phyloP scores from a whole-genome alignment of 2,329 filamentous ascomycete species.

The Cladobotryum protrusum region DNA sequence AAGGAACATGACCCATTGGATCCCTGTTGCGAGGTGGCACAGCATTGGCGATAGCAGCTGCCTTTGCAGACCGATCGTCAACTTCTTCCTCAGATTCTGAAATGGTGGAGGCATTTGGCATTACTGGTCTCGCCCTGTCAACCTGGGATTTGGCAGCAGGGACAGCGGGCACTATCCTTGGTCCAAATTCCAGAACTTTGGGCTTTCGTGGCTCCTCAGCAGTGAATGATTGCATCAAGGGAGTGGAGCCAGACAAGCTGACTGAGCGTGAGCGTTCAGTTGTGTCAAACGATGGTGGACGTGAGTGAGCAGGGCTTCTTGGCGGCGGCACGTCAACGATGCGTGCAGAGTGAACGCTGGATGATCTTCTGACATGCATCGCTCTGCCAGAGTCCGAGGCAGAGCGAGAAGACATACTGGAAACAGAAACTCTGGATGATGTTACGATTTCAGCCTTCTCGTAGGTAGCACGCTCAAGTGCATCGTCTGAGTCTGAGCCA shows the following conservation, averaged over 20 bases:
- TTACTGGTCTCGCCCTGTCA: constrained; percentile 24
- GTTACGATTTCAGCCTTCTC: constrained; percentile 55
- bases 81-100: constrained; percentile 39
- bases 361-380: constrained; percentile 31
- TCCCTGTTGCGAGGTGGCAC: constrained; percentile 3
- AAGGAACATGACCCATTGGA: constrained; percentile 4
- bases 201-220: constrained; percentile 34
- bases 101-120: constrained; percentile 29
- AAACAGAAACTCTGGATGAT: constrained; percentile 50
- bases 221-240: constrained; percentile 28
- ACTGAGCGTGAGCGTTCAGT: constrained; percentile 36
- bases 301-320: constrained; percentile 45
- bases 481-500: constrained; percentile 28
- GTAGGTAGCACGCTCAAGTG: constrained; percentile 41
- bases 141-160: constrained; percentile 26
- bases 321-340: constrained; percentile 50
- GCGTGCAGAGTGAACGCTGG: constrained; percentile 51
- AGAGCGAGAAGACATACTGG: constrained; percentile 44
- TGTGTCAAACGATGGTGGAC: constrained; percentile 41
- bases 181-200: constrained; percentile 18
- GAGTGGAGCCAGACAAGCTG: constrained; percentile 36
- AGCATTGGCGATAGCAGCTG: background rate
- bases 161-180: constrained; percentile 16
- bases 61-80: background rate
- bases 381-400: constrained; percentile 40